Percentiles rank a stretch among this genome's conserved stretches.
phyloP scores from a whole-genome alignment of 331 rosid genomes.

The Malus hybrid region DNA sequence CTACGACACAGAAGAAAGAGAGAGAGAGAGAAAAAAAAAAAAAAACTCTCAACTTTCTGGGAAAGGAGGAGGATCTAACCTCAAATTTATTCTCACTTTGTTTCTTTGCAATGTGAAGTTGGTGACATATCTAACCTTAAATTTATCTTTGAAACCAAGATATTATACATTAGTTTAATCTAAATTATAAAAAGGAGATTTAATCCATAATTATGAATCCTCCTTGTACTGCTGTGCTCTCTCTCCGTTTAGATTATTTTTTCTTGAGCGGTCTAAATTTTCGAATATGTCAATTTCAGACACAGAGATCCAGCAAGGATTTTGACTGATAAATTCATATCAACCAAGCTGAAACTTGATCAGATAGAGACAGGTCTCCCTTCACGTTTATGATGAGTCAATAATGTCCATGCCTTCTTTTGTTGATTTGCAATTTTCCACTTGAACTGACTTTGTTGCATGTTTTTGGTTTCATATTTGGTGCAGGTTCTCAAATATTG shows the following conservation, averaged over 20 bases:
- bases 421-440: not conserved
- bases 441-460: not conserved
- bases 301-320: fast-evolving
- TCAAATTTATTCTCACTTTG: not conserved
- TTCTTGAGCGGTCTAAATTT: too few relatives aligned
- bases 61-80: not conserved
- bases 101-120: not conserved
- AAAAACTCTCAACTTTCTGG: too few relatives aligned
- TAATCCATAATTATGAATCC: too few relatives aligned
- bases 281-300: too few relatives aligned
- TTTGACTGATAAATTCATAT: not conserved
- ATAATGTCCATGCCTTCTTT: not conserved
- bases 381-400: not conserved
- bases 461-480: not conserved
- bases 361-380: not conserved
- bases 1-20: not conserved
- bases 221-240: too few relatives aligned
- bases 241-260: too few relatives aligned
- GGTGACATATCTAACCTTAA: not conserved
- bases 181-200: too few relatives aligned
- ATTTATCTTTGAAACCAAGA: too few relatives aligned
- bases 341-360: not conserved
- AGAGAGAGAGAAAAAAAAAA: not conserved
- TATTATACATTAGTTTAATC: too few relatives aligned
- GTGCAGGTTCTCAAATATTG: not conserved